Evolutionary conservation across 129 eudicot genomes (phyloP).

Genomic region (sunflower (Helianthus annuus)): DNA sequence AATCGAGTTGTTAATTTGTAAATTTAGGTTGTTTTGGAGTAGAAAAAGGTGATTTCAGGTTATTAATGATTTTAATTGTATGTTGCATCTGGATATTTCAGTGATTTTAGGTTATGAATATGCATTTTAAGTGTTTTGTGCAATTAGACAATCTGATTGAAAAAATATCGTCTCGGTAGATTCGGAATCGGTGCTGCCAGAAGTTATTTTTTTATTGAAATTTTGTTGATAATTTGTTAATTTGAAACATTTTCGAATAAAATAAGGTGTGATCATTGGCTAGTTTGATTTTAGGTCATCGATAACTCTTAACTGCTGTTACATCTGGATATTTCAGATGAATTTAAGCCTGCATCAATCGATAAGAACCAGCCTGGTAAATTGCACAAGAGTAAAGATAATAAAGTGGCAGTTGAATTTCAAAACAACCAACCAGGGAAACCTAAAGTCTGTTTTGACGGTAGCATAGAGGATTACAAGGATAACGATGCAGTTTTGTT

Average conservation of each 20-base stretch:
- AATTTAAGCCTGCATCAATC: constrained; percentile 91
- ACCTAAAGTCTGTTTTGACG: constrained; percentile 80
- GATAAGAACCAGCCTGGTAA: constrained; percentile 84
- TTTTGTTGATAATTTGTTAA: neutral
- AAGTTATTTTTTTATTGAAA: neutral
- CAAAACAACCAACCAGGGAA: constrained; percentile 83
- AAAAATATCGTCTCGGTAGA: neutral
- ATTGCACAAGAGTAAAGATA: constrained; percentile 77
- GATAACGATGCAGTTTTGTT: constrained; percentile 96
- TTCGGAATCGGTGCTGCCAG: neutral
- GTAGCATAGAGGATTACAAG: constrained; percentile 84
- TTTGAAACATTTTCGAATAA: constrained; percentile 4
- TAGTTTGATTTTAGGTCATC: neutral
- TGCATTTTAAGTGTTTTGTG: neutral
- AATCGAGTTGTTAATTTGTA: too few relatives aligned
- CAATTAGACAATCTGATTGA: neutral
- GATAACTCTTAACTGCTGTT: neutral
- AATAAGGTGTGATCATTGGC: constrained; percentile 1
- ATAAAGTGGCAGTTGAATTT: constrained; percentile 82
- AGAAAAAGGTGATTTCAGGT: too few relatives aligned
- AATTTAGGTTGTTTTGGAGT: neutral
- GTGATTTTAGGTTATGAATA: neutral
- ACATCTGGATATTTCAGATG: constrained; percentile 50
- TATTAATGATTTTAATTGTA: too few relatives aligned
- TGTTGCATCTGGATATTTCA: too few relatives aligned